Percentiles rank a stretch among this genome's conserved stretches.
Evolutionary conservation across 805 yeast species (phyloP).

Genomic region (Cyberlindnera samutprakarnensis): DNA sequence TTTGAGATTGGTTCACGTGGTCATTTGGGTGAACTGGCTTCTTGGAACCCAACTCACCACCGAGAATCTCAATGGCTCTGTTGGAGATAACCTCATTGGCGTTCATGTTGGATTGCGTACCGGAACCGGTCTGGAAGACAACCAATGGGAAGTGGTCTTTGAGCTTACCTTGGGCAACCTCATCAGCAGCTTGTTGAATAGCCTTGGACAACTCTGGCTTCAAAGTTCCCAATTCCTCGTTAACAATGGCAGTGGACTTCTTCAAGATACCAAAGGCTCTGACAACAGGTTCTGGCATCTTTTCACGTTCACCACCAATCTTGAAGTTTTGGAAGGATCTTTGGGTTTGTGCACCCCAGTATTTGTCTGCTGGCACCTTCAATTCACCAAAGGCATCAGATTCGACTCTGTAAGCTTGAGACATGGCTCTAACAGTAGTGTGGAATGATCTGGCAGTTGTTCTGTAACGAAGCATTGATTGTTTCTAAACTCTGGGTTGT

Average conservation of each 20-base stretch:
- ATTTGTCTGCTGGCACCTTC: conserved; percentile 76
- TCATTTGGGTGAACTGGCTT: conserved; percentile 96
- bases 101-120: conserved; percentile 98
- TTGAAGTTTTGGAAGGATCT: conserved; percentile 90
- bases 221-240: conserved; percentile 69
- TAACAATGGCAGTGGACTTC: conserved; percentile 91
- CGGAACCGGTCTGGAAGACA: conserved; percentile 98
- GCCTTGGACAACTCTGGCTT: conserved; percentile 81
- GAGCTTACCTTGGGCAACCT: conserved; percentile 87
- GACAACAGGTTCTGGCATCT: conserved; percentile 86
- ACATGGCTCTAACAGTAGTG: conserved; percentile 6
- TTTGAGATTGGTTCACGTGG: conserved; percentile 96
- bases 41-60: conserved; percentile 89
- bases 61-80: conserved; percentile 94
- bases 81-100: conserved; percentile 98
- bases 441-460: conserved; percentile 2
- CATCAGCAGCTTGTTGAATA: conserved; percentile 91
- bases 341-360: conserved; percentile 99
- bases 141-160: conserved; percentile 95
- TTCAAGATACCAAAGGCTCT: conserved; percentile 90
- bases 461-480: conserved; percentile 2
- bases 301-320: conserved; percentile 89
- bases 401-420: conserved; percentile 63
- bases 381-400: conserved; percentile 96
- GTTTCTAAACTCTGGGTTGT: too few relatives aligned